These are phyloP conservation scores for Aspergillus jensenii DNA, from an alignment of 2,329 filamentous ascomycete genomes.

Conservation along the genomic window DNA sequence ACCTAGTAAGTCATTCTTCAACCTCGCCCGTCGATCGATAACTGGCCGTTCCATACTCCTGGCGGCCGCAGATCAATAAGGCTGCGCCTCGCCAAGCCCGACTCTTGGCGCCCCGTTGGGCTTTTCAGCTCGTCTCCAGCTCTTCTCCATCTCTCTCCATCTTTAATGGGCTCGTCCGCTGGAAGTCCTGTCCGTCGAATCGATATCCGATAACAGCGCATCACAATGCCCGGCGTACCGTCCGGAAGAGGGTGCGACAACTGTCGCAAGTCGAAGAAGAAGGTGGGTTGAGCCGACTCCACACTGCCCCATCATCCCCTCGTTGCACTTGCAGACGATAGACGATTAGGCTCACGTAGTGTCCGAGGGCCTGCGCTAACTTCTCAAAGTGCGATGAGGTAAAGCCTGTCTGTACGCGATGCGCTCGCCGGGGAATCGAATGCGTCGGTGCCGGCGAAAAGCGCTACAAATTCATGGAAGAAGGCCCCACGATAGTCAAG, in stretches of 20 bases:
- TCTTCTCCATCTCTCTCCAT: not conserved
- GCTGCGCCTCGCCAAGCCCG: slow-evolving; percentile 13
- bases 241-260: slow-evolving; percentile 52
- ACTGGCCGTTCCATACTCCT: too few relatives aligned
- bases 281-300: slow-evolving; percentile 35
- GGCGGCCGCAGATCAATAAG: too few relatives aligned
- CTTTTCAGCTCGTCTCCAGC: not conserved
- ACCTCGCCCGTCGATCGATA: too few relatives aligned
- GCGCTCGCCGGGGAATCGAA: slow-evolving; percentile 44
- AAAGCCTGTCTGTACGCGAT: slow-evolving; percentile 48
- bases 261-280: slow-evolving; percentile 56
- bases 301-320: not conserved
- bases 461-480: slow-evolving; percentile 52
- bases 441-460: slow-evolving; percentile 50
- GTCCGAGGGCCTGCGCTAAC: not conserved
- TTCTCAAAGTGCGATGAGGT: slow-evolving; percentile 48
- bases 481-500: slow-evolving; percentile 12
- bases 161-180: not conserved
- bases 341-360: too few relatives aligned
- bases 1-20: too few relatives aligned
- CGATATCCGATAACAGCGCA: not conserved
- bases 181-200: not conserved
- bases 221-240: slow-evolving; percentile 53
- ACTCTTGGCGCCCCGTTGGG: not conserved
- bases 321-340: too few relatives aligned